These are phyloP conservation scores for Geranomyces variabilis DNA, from an alignment of 192 early-diverging fungal genomes.

Conservation along the genomic window DNA sequence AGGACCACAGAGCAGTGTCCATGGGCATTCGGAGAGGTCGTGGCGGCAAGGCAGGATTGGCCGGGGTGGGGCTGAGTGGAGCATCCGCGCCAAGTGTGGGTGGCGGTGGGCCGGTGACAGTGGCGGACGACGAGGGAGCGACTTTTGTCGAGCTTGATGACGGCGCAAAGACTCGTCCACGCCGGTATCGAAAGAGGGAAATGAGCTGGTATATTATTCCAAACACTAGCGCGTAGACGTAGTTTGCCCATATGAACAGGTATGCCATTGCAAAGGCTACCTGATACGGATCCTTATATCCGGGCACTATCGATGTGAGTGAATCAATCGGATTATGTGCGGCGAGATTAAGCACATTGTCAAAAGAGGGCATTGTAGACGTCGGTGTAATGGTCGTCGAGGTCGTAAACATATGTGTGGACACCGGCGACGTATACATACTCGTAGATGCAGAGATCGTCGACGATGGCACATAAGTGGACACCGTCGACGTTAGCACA, in stretches of 20 bases:
- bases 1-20: not conserved
- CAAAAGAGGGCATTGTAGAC: too few species aligned
- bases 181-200: not conserved
- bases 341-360: too few species aligned
- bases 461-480: too few species aligned
- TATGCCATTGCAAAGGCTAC: not conserved
- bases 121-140: not conserved
- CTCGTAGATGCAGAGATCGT: too few species aligned
- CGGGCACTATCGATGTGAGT: too few species aligned
- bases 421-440: too few species aligned
- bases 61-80: not conserved
- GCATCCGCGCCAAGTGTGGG: not conserved
- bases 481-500: too few species aligned
- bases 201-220: not conserved
- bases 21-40: not conserved
- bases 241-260: slow-evolving; percentile 2
- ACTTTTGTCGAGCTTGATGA: not conserved
- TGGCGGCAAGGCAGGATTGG: not conserved
- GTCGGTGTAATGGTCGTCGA: too few species aligned
- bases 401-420: too few species aligned
- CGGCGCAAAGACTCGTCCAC: not conserved
- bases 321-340: too few species aligned
- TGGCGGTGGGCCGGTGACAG: not conserved
- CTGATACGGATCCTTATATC: not conserved
- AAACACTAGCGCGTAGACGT: not conserved